These are phyloP conservation scores for Truncatella angustata DNA, from an alignment of 2,329 filamentous ascomycete species.

Conservation along the genomic window DNA sequence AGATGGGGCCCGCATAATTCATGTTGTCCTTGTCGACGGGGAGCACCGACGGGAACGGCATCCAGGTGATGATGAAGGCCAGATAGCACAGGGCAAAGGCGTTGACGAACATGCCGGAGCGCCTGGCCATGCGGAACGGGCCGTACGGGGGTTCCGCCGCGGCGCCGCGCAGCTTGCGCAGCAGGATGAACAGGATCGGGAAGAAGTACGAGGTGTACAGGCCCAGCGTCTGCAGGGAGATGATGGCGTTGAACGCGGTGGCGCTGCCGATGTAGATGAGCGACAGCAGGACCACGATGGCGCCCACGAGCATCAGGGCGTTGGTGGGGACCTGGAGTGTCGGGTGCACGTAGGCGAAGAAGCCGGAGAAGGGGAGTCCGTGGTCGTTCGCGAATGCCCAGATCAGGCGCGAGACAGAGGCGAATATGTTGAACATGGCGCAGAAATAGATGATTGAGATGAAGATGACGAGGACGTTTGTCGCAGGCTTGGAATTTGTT, in stretches of 20 bases:
- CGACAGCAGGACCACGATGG: neutral
- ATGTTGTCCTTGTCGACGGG: neutral
- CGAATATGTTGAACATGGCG: constrained; percentile 1
- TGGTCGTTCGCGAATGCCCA: neutral
- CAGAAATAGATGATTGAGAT: neutral
- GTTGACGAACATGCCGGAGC: neutral
- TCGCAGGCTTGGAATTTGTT: neutral
- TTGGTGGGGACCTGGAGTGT: neutral
- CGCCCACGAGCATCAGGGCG: neutral
- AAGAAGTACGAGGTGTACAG: neutral
- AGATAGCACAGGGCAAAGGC: neutral
- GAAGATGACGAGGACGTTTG: neutral
- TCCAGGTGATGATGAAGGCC: neutral
- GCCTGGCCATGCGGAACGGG: neutral
- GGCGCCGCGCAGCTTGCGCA: neutral
- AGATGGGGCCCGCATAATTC: constrained; percentile 1
- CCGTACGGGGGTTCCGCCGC: neutral
- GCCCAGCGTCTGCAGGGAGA: neutral
- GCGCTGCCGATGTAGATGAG: constrained; percentile 1
- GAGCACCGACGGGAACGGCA: neutral
- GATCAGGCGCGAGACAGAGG: neutral
- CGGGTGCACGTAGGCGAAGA: constrained; percentile 38
- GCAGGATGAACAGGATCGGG: neutral
- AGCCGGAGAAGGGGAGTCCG: constrained; percentile 34
- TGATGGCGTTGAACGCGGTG: neutral